phyloP scores from a whole-genome alignment of 78 protist genomes.

The Tieghemostelium lacteum region DNA sequence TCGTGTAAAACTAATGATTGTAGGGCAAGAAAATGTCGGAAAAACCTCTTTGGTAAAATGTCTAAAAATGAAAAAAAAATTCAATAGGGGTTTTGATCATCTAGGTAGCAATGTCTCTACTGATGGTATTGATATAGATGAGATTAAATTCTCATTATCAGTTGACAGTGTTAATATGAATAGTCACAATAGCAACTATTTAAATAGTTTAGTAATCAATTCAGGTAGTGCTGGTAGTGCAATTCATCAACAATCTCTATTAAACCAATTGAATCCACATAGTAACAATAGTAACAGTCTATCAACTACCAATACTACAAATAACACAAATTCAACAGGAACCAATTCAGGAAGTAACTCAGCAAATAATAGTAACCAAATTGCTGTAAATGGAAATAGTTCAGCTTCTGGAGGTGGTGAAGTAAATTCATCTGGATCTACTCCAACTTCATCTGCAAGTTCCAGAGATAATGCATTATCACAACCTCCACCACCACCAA shows the following conservation, averaged over 20 bases:
- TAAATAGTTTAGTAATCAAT: neutral
- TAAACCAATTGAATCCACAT: neutral
- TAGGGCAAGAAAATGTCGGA: conserved; percentile 79
- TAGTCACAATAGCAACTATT: neutral
- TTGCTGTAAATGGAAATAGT: neutral
- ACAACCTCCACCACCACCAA: neutral
- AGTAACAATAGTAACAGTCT: neutral
- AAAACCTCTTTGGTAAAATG: conserved; percentile 65
- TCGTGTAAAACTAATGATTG: conserved; percentile 73
- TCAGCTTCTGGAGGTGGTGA: neutral
- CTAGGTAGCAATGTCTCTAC: conserved; percentile 66
- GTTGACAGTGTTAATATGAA: neutral
- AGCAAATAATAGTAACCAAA: neutral
- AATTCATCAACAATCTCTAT: neutral
- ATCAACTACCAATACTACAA: neutral
- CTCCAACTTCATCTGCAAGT: neutral
- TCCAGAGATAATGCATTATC: neutral
- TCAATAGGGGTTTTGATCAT: conserved; percentile 7
- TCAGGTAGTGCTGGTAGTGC: neutral
- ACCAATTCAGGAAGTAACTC: neutral
- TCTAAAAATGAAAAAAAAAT: conserved; percentile 63
- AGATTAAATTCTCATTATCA: conserved; percentile 47
- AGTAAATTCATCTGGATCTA: neutral
- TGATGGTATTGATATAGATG: conserved; percentile 80
- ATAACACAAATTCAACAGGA: neutral